Percentiles rank a stretch among this genome's conserved stretches.
Conservation (phyloP, 2,329 filamentous ascomycete genomes). For the Cyanodermella asteris region DNA sequence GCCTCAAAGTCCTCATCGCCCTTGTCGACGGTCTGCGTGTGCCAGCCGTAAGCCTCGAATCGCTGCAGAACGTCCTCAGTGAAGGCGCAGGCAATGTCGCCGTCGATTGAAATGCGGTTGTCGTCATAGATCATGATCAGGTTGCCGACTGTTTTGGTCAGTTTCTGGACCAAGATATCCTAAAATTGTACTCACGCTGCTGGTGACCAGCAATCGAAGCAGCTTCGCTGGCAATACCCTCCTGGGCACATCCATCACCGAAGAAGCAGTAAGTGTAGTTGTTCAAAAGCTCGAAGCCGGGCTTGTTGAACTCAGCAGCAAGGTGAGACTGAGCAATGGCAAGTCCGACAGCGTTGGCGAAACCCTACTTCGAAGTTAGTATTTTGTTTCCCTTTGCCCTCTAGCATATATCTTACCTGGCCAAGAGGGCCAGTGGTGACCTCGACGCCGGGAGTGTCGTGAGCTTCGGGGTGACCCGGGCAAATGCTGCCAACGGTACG, state of each 20-base stretch:
- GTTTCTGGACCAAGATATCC: no score
- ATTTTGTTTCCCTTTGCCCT: no score
- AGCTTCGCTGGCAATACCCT: conserved; percentile 88
- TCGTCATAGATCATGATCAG: conserved; percentile 94
- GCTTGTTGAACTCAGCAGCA: conserved; percentile 86
- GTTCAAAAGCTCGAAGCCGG: conserved; percentile 71
- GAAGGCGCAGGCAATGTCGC: conserved; percentile 88
- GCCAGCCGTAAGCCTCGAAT: conserved; percentile 96
- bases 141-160: no score
- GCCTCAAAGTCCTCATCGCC: conserved; percentile 71
- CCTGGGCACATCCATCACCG: conserved; percentile 96
- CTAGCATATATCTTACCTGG: no score
- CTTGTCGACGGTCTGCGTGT: conserved; percentile 61
- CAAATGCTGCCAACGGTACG: conserved; percentile 66
- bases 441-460: conserved; percentile 92
- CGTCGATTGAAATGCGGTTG: conserved; percentile 92
- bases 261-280: conserved; percentile 97
- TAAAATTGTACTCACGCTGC: no score
- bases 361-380: no score
- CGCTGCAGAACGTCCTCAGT: conserved; percentile 90
- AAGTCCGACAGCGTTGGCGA: conserved; percentile 91
- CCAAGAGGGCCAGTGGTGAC: conserved; percentile 95
- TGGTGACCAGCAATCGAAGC: conserved; percentile 84
- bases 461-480: conserved; percentile 85
- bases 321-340: conserved; percentile 91